Conservation (phyloP, 2,329 filamentous ascomycete species). For the Teratosphaeria viscida region DNA sequence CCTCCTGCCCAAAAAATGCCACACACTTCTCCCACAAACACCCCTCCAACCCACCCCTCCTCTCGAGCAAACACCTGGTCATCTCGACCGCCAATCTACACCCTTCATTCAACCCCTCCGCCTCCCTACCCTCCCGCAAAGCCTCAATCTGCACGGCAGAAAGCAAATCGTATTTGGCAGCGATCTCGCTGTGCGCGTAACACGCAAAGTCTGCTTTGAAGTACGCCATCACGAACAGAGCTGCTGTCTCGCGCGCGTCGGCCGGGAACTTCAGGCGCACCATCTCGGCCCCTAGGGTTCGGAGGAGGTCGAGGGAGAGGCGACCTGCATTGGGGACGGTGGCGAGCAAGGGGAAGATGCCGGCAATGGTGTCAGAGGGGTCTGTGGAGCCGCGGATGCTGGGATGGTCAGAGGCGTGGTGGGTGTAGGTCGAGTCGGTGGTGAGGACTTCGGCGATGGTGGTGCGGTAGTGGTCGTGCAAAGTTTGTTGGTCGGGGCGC, state of each 20-base stretch:
- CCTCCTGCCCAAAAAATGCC: background rate
- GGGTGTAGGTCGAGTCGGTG: background rate
- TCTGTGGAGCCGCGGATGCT: background rate
- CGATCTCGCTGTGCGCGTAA: background rate
- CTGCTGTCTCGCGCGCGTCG: background rate
- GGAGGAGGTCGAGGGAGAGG: background rate
- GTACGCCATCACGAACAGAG: background rate
- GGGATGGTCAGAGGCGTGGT: background rate
- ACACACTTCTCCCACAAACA: background rate
- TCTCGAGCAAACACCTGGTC: background rate
- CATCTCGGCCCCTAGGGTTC: background rate
- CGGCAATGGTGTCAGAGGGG: background rate
- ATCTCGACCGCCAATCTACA: background rate
- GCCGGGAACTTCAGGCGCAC: background rate
- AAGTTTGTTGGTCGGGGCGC: background rate
- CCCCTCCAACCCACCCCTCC: background rate
- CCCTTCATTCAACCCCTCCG: background rate
- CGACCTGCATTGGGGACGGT: background rate
- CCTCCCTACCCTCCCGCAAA: background rate
- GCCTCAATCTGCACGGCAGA: background rate
- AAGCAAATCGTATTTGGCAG: background rate
- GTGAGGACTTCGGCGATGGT: background rate
- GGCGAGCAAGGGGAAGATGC: constrained; percentile 1
- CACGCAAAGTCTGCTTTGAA: background rate
- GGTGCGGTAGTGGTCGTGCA: background rate